Evolutionary conservation across 2,329 filamentous ascomycete species (phyloP).

Genomic region (Hypocreales sp.): DNA sequence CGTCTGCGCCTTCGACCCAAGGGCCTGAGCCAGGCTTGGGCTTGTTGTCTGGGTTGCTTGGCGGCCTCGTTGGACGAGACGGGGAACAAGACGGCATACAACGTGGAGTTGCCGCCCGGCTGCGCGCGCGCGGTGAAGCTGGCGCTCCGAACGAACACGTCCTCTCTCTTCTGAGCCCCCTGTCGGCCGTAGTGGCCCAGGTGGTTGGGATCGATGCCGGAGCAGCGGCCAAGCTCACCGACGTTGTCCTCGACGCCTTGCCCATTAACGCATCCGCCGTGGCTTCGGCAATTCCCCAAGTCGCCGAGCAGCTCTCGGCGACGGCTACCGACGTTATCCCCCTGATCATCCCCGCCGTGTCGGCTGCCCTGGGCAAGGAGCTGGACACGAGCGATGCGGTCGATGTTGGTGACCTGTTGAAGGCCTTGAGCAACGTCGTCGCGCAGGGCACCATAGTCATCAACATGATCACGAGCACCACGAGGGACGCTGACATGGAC

Average conservation of each 20-base stretch:
- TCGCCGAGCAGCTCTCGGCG: slow-evolving; percentile 5
- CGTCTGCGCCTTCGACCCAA: background rate
- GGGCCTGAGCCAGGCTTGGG: background rate
- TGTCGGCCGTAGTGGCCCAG: slow-evolving; percentile 6
- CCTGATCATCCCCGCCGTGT: slow-evolving; percentile 9
- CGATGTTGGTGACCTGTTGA: slow-evolving; percentile 2
- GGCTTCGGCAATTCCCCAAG: slow-evolving; percentile 5
- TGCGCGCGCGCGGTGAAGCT: background rate
- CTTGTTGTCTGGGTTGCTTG: background rate
- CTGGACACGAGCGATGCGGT: slow-evolving; percentile 1
- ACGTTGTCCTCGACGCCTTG: slow-evolving; percentile 7
- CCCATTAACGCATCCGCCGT: slow-evolving; percentile 6
- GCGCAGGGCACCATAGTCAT: slow-evolving; percentile 7
- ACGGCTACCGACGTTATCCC: slow-evolving; percentile 5
- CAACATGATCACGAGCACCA: slow-evolving; percentile 6
- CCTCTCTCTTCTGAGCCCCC: slow-evolving; percentile 6
- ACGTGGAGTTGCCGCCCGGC: background rate
- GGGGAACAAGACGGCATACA: background rate
- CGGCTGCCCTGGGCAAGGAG: slow-evolving; percentile 5
- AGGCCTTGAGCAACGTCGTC: slow-evolving; percentile 6
- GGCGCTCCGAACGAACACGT: background rate
- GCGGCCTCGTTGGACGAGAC: background rate
- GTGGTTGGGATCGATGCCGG: slow-evolving; percentile 6
- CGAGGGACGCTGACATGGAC: slow-evolving; percentile 1
- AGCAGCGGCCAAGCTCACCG: slow-evolving; percentile 8